Percentiles rank a stretch among this genome's conserved stretches.
Conservation (phyloP, 805 yeast genomes). For the Saccharomycopsis malanga region DNA sequence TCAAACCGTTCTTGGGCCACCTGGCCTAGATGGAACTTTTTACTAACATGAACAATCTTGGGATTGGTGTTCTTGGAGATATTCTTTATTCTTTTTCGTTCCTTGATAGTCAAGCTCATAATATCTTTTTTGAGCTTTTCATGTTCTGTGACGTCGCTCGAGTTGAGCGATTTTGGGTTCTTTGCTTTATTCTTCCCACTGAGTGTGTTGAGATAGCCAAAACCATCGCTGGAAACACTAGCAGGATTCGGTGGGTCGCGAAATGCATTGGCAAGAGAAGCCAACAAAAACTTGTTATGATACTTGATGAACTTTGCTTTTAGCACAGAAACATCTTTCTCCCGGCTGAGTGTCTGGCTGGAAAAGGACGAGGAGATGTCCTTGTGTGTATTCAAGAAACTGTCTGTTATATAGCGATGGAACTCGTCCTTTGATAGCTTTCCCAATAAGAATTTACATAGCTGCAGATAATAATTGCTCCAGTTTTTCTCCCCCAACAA, state of each 20-base stretch:
- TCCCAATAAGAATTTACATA: slow-evolving; percentile 72
- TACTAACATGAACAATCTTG: slow-evolving; percentile 29
- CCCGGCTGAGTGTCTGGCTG: not conserved
- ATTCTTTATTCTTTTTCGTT: slow-evolving; percentile 74
- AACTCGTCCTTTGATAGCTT: slow-evolving; percentile 73
- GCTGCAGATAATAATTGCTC: slow-evolving; percentile 78
- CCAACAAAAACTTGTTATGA: slow-evolving; percentile 78
- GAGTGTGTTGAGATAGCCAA: slow-evolving; percentile 40
- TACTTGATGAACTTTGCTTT: slow-evolving; percentile 40
- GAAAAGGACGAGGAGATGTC: too few relatives aligned
- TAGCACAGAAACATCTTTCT: slow-evolving; percentile 23
- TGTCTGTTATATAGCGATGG: slow-evolving; percentile 19
- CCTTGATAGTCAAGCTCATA: slow-evolving; percentile 77
- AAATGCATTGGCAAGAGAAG: slow-evolving; percentile 78
- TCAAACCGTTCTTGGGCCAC: slow-evolving; percentile 24
- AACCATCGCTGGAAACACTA: slow-evolving; percentile 28
- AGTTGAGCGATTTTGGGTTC: slow-evolving; percentile 28
- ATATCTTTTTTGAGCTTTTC: slow-evolving; percentile 79
- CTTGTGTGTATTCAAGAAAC: slow-evolving; percentile 6
- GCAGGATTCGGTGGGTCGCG: slow-evolving; percentile 51
- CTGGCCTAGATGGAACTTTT: slow-evolving; percentile 17
- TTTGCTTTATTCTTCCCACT: slow-evolving; percentile 44
- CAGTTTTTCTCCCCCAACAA: slow-evolving; percentile 65
- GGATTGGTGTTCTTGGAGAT: slow-evolving; percentile 85
- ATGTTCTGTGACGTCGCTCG: slow-evolving; percentile 48